Evolutionary conservation across 345 rosid species (phyloP).

Genomic region (Psidium friedrichsthalianum): DNA sequence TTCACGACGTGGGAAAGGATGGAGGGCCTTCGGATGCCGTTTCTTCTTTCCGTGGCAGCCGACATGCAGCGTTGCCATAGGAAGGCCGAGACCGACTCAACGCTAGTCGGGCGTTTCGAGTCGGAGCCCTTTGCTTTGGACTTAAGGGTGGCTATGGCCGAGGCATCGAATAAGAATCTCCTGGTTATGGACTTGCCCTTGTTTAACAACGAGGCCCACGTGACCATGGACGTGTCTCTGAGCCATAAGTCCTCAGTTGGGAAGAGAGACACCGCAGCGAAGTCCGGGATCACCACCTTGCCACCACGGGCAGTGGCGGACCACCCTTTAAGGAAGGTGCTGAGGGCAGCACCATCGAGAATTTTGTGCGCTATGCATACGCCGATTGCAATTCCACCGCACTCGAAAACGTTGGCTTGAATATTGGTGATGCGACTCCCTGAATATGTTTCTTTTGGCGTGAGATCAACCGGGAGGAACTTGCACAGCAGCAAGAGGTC

Average conservation of each 20-base stretch:
- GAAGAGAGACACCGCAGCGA: constrained; percentile 16
- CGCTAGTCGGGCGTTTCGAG: constrained; percentile 9
- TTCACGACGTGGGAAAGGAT: constrained; percentile 19
- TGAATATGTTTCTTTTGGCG: not conserved
- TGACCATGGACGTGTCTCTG: constrained; percentile 3
- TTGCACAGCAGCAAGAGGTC: constrained; percentile 5
- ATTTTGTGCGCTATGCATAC: constrained; percentile 25
- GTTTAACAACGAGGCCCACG: constrained; percentile 21
- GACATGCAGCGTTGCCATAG: constrained; percentile 23
- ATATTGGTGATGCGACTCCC: constrained; percentile 19
- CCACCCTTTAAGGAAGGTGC: constrained; percentile 28
- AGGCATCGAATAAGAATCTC: constrained; percentile 24
- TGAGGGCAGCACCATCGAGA: constrained; percentile 16
- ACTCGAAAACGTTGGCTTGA: constrained; percentile 24
- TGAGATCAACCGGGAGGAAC: constrained; percentile 15
- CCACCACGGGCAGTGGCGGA: not conserved
- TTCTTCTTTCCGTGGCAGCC: not conserved
- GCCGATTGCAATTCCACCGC: constrained; percentile 31
- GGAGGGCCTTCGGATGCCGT: constrained; percentile 13
- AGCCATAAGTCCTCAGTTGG: constrained; percentile 26
- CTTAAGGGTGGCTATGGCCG: constrained; percentile 12
- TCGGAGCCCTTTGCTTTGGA: not conserved
- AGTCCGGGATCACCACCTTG: constrained; percentile 4
- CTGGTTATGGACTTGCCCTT: constrained; percentile 19
- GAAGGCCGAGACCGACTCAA: constrained; percentile 24